A percentile compares a stretch with the other conserved stretches of the same genome.
phyloP scores from a whole-genome alignment of 2,329 filamentous ascomycete species.

The Trichoderma simmonsii region DNA sequence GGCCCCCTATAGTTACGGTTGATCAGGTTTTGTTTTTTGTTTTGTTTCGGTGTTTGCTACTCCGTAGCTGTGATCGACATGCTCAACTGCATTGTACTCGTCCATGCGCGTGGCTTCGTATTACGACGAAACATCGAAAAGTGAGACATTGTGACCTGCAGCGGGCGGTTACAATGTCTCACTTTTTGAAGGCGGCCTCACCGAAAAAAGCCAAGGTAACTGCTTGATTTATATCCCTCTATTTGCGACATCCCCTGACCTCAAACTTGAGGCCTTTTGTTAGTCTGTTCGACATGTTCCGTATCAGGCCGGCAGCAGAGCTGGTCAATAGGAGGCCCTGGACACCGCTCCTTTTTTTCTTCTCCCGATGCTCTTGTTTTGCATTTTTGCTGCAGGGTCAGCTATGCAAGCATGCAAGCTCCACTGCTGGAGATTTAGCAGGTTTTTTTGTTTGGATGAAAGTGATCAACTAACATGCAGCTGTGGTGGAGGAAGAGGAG shows the following conservation, averaged over 20 bases:
- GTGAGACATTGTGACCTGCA: background rate
- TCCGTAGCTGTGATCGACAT: background rate
- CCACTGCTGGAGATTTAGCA: background rate
- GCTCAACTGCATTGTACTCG: background rate
- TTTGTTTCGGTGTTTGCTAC: background rate
- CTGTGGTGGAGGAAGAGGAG: background rate
- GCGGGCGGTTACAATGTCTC: background rate
- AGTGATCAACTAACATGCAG: constrained; percentile 10
- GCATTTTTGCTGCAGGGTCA: background rate
- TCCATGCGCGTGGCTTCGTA: background rate
- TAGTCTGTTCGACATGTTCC: background rate
- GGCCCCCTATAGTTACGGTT: background rate
- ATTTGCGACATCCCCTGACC: background rate
- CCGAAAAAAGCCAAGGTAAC: background rate
- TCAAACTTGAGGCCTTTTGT: constrained; percentile 1
- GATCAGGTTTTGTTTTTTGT: background rate
- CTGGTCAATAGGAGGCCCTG: background rate
- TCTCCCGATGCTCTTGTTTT: background rate
- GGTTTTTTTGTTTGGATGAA: background rate
- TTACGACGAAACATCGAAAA: background rate
- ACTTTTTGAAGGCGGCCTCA: background rate
- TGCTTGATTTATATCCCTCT: background rate
- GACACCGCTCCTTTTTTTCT: constrained; percentile 14
- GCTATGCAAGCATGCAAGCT: background rate
- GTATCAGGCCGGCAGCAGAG: background rate